Evolutionary conservation across 78 protist genomes (phyloP).

Genomic region (Acrasis kona): DNA sequence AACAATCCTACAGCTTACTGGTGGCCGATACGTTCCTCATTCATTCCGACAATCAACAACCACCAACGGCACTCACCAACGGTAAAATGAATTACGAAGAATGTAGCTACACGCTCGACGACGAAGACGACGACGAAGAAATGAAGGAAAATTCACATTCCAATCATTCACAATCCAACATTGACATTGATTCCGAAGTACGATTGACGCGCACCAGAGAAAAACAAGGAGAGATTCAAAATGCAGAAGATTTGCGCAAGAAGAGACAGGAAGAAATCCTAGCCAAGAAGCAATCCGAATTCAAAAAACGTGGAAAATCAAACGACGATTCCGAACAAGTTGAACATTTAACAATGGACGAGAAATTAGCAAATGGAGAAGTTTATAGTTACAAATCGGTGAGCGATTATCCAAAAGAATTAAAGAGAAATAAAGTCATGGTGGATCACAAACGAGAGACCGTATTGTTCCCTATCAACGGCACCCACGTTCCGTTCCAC

Average conservation of each 20-base stretch:
- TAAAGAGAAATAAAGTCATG: conserved; percentile 10
- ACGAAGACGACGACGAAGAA: neutral
- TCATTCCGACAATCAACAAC: too few species aligned
- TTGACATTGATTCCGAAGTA: conserved; percentile 29
- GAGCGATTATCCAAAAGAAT: neutral
- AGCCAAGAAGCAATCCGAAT: neutral
- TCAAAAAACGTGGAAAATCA: neutral
- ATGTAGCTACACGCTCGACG: neutral
- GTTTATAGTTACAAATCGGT: neutral
- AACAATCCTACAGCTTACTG: too few species aligned
- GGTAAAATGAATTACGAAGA: neutral
- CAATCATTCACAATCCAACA: conserved; percentile 40
- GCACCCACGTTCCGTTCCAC: conserved; percentile 81
- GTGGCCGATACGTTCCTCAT: too few species aligned
- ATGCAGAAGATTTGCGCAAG: neutral
- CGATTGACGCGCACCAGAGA: too few species aligned
- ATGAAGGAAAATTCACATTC: neutral
- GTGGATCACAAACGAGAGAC: conserved; percentile 57
- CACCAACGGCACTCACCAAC: neutral
- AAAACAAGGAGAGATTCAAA: neutral
- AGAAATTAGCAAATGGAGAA: neutral
- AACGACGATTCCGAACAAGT: too few species aligned
- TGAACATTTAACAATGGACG: neutral
- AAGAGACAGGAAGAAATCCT: neutral
- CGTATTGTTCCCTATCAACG: conserved; percentile 72